phyloP scores from a whole-genome alignment of 2,329 filamentous ascomycete species.

The Colletotrichum tamarilloi region DNA sequence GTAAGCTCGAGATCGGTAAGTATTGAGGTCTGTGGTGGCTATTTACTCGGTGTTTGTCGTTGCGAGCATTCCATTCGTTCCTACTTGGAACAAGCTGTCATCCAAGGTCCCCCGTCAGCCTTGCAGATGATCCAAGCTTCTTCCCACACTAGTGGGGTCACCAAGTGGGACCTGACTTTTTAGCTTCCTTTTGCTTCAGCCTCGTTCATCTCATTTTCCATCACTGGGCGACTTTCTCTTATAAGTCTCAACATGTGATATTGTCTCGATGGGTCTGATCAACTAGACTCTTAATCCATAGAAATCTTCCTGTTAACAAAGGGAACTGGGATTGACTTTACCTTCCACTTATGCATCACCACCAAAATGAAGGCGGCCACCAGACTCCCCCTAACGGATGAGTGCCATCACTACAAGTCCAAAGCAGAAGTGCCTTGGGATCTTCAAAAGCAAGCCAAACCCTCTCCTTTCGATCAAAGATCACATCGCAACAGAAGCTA shows the following conservation, averaged over 20 bases:
- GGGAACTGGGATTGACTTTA: background rate
- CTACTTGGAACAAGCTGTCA: slow-evolving; percentile 37
- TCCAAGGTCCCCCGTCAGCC: slow-evolving; percentile 35
- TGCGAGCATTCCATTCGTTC: background rate
- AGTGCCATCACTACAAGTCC: slow-evolving; percentile 80
- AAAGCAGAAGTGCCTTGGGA: slow-evolving; percentile 81
- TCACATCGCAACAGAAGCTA: background rate
- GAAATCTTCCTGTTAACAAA: background rate
- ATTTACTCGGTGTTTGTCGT: background rate
- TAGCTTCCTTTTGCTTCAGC: slow-evolving; percentile 8
- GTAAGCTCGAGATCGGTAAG: background rate
- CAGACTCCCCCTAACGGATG: slow-evolving; percentile 65
- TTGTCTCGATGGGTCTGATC: background rate
- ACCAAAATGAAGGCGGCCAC: slow-evolving; percentile 54
- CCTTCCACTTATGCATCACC: slow-evolving; percentile 24
- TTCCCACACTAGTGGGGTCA: slow-evolving; percentile 8
- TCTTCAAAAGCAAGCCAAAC: slow-evolving; percentile 77
- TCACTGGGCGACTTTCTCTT: background rate
- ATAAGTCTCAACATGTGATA: background rate
- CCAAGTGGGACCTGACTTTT: background rate
- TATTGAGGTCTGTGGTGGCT: background rate
- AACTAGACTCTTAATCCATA: background rate
- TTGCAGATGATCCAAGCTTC: slow-evolving; percentile 40
- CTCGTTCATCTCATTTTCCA: slow-evolving; percentile 38
- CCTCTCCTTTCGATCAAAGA: background rate